A percentile compares a stretch with the other conserved stretches of the same genome.
Evolutionary conservation across 768 basidiomycete genomes (phyloP).

Genomic region (Solioccasus polychromus): DNA sequence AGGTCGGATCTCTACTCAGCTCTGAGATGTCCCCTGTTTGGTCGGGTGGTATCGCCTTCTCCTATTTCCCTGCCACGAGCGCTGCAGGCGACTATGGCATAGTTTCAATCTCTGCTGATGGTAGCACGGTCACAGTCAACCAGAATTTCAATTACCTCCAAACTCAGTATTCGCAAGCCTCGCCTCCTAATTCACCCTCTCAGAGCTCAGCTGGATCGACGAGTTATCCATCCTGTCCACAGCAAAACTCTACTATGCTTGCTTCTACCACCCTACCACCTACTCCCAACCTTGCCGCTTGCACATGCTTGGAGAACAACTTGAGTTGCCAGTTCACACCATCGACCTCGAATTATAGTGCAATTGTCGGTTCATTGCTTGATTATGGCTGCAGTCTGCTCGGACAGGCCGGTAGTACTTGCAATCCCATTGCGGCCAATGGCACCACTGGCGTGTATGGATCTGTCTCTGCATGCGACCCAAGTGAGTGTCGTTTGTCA

Average conservation of each 20-base stretch:
- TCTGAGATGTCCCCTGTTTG: constrained; percentile 72
- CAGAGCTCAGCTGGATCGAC: constrained; percentile 50
- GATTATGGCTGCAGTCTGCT: constrained; percentile 68
- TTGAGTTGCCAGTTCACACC: constrained; percentile 77
- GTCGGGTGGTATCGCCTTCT: constrained; percentile 88
- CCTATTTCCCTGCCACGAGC: constrained; percentile 83
- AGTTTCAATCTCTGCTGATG: constrained; percentile 69
- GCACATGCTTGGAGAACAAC: constrained; percentile 65
- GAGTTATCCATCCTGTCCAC: constrained; percentile 60
- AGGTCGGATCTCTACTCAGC: constrained; percentile 70
- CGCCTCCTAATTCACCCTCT: constrained; percentile 62
- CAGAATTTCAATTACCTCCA: constrained; percentile 67
- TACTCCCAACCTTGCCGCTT: constrained; percentile 80
- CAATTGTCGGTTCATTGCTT: constrained; percentile 57
- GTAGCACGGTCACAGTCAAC: constrained; percentile 61
- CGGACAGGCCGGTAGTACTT: constrained; percentile 56
- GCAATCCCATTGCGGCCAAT: constrained; percentile 67
- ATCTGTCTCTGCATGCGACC: constrained; percentile 71
- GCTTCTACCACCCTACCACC: constrained; percentile 73
- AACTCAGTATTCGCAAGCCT: constrained; percentile 55
- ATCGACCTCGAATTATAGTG: constrained; percentile 54
- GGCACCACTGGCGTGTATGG: constrained; percentile 79
- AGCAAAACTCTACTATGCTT: constrained; percentile 53
- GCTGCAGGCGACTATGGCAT: constrained; percentile 79
- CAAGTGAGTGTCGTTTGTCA: constrained; percentile 46